Evolutionary conservation across 2,329 filamentous ascomycete genomes (phyloP), one percentile per base, ranked within the genome.

Genomic region (Aspergillus viridinutans): DNA sequence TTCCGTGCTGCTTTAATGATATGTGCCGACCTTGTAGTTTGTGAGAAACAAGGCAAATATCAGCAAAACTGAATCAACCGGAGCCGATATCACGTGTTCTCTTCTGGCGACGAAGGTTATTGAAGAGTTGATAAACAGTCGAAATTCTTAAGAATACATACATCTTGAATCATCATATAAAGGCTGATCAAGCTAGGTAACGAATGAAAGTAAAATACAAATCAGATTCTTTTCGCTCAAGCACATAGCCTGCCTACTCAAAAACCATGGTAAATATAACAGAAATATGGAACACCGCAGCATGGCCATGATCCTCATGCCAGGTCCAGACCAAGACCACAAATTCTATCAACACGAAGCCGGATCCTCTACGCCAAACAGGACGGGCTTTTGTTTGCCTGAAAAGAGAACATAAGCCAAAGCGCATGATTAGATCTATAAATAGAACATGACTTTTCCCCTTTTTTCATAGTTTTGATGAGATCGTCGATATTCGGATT

Each of bases 341-440:
- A 47, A 62, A 63, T 58, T 71, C 67, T 72, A 71, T 71, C 61
- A 67, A 70, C 60, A 69, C 62, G 56, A 60, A 61, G 59, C 64
- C 64, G 60, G 61, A 61, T 62, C 63, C 59, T 60, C 61, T 64
- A 66, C 67, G 63, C 67, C 64, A 61, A 63, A 62, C 59, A 59
- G 59, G 53, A 60, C 54, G 53, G 59, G 59, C 21, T 47, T 59
- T 61, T 60, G 49, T 35, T 51, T 63, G 63, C 54, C 62, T 59
- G 56, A 26, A 59, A 53, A 35, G 45, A 53, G 48, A 53, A 53
- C 57, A 55, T 45, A 57, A 58, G 51, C 50, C 61, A 59, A 57
- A 60, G 56, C 57, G n/a, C n/a, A n/a, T n/a, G 45, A 62, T 64
- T 65, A 64, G 51, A 61, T 61, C 49, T 63, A 62, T 61, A 59